Base-by-base conservation (phyloP, 2,329 filamentous ascomycete species). In the Cladosporium sp. region DNA sequence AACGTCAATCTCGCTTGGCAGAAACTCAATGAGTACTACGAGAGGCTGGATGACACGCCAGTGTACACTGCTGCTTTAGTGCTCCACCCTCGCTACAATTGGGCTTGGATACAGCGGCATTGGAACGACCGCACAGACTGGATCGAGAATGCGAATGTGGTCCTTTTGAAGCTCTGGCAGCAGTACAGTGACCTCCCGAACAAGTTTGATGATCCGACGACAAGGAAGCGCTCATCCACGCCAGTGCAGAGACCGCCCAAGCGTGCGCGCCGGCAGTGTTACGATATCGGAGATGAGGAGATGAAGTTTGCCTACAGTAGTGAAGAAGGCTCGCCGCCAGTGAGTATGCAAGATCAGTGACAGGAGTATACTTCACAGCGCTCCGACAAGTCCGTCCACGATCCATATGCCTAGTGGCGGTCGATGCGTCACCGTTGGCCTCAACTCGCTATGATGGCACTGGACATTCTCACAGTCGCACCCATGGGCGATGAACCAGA, bases 11-110 rank as follows among this genome's bases (percentile, higher is more conserved):
- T 48, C 32, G 54, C 26, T 23, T 65, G 46, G 53, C n/a, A 59
- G 53, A 65, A 65, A 56, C 63, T 65, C 14, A 34, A 59, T 26
- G 18, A 58, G 16, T 65, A 65, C 53, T 65, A 58, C 30, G 25
- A 26, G 25, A 25, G 30, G 23, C 58, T 36, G 11, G 54, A 65
- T 39, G 21, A 26, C 18, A 34, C 54, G 18, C 43, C 53, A 7
- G n/a, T 65, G 39, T 59, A 65, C 23, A 18, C 26, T 28, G 43
- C 32, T 18, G 36, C 36, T 18, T 28, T 64, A 25, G 32, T 63
- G 5, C 54, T 65, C 13, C 48, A 65, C 21, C 64, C 48, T 16
- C 56, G 49, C 18, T 43, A 61, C 10, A 65, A 65, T 11, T 63
- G 43, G 11, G 10, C 16, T 18, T 65, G 48, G 30, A 14, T 65